Percentiles rank a stretch among this genome's conserved stretches.
These are phyloP conservation scores for Phalaenopsis aphrodite DNA, from an alignment of 106 monocot genomes.

Conservation along the genomic window DNA sequence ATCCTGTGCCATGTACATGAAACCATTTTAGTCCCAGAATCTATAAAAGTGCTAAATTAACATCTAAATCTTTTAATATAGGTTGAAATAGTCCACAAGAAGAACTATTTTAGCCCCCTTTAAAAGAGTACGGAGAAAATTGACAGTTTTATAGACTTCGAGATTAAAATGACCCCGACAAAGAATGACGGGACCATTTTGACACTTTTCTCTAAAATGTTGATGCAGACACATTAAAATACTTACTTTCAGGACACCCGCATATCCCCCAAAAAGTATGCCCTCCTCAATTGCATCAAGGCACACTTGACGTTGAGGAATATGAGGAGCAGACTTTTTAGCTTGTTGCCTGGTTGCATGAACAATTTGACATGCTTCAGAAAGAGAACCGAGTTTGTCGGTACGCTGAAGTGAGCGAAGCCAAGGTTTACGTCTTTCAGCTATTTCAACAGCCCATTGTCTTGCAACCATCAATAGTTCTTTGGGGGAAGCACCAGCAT, in stretches of 20 bases:
- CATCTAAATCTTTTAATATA: too few species aligned
- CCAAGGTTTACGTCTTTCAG: conserved; percentile 75
- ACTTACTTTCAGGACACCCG: conserved; percentile 83
- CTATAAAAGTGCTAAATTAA: too few species aligned
- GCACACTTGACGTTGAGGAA: conserved; percentile 78
- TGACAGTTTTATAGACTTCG: too few species aligned
- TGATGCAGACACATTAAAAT: not conserved
- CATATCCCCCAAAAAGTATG: conserved; percentile 77
- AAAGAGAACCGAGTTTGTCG: conserved; percentile 77
- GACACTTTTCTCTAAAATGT: not conserved
- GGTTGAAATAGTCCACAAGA: too few species aligned
- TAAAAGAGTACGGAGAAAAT: too few species aligned
- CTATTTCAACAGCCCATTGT: conserved; percentile 85
- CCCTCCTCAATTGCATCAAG: conserved; percentile 92
- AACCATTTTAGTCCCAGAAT: too few species aligned
- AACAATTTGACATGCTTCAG: conserved; percentile 65
- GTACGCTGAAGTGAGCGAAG: conserved; percentile 76
- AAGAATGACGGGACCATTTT: too few species aligned
- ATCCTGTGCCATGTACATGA: too few species aligned
- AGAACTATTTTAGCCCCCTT: too few species aligned
- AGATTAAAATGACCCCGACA: too few species aligned
- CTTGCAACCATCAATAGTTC: conserved; percentile 66
- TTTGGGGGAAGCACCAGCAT: conserved; percentile 47
- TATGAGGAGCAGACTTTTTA: conserved; percentile 60
- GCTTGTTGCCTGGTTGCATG: conserved; percentile 63